phyloP scores from a whole-genome alignment of 305 asterid genomes.

The Rubia tinctorum region DNA sequence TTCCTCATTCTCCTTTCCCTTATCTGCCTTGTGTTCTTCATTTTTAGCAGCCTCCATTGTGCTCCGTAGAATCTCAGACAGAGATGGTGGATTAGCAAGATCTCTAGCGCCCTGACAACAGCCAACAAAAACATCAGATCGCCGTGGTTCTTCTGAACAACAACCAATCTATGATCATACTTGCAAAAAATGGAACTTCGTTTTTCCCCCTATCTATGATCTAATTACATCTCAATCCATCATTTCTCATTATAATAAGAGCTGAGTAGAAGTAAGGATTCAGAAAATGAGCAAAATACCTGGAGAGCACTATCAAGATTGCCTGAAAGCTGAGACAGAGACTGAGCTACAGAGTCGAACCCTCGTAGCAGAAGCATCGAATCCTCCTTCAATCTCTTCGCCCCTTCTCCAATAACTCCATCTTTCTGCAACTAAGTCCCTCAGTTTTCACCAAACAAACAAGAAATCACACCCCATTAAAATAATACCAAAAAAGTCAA shows the following conservation, averaged over 20 bases:
- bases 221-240: no score
- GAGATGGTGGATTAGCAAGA: constrained; percentile 65
- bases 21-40: constrained; percentile 27
- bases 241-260: no score
- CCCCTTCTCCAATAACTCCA: constrained; percentile 31
- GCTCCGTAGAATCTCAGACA: constrained; percentile 63
- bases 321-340: constrained; percentile 76
- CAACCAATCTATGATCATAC: neutral
- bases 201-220: no score
- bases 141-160: neutral
- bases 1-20: constrained; percentile 25
- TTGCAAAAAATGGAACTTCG: neutral
- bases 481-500: neutral
- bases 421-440: constrained; percentile 28
- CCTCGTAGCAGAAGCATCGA: constrained; percentile 84
- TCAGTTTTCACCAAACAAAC: constrained; percentile 7
- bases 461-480: neutral
- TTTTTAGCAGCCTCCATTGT: constrained; percentile 44
- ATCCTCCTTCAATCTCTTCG: constrained; percentile 70
- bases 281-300: constrained; percentile 33
- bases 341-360: constrained; percentile 79
- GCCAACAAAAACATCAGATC: neutral
- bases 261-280: neutral
- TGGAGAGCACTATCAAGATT: constrained; percentile 78
- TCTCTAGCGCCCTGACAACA: constrained; percentile 68